phyloP scores from a whole-genome alignment of 2,329 filamentous ascomycete species.

The Cadophora luteo-olivacea region DNA sequence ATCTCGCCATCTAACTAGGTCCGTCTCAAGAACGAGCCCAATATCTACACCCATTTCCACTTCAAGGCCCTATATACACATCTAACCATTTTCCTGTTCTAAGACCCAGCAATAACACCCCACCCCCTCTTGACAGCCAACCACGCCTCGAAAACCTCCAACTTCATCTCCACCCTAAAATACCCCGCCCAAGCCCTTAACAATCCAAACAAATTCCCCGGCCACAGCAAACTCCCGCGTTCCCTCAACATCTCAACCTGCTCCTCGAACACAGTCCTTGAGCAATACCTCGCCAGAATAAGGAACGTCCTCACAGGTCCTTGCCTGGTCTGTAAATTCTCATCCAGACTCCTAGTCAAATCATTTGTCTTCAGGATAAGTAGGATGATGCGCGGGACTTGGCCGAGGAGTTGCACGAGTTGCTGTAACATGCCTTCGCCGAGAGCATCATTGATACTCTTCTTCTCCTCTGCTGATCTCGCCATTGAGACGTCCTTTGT shows the following conservation, averaged over 20 bases:
- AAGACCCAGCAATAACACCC: slow-evolving; percentile 22
- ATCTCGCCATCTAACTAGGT: neutral
- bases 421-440: slow-evolving; percentile 89
- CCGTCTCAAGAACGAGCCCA: neutral
- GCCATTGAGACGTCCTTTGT: slow-evolving; percentile 58
- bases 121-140: slow-evolving; percentile 57
- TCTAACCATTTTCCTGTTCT: neutral
- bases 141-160: slow-evolving; percentile 69
- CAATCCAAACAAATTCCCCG: slow-evolving; percentile 60
- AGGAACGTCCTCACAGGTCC: slow-evolving; percentile 70
- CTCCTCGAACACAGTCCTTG: slow-evolving; percentile 69
- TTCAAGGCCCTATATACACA: slow-evolving; percentile 3
- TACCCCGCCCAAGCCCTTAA: slow-evolving; percentile 64
- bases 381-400: slow-evolving; percentile 90
- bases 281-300: slow-evolving; percentile 73
- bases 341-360: slow-evolving; percentile 89
- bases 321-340: slow-evolving; percentile 79
- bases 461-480: slow-evolving; percentile 79
- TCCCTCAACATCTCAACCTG: slow-evolving; percentile 62
- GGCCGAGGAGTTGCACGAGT: slow-evolving; percentile 84
- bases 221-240: slow-evolving; percentile 63
- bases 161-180: slow-evolving; percentile 65
- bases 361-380: slow-evolving; percentile 98
- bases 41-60: neutral
- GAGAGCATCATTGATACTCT: slow-evolving; percentile 82